Base-by-base conservation (phyloP, 1,284 basidiomycete species). In the Cutaneotrichosporon arboriforme region DNA sequence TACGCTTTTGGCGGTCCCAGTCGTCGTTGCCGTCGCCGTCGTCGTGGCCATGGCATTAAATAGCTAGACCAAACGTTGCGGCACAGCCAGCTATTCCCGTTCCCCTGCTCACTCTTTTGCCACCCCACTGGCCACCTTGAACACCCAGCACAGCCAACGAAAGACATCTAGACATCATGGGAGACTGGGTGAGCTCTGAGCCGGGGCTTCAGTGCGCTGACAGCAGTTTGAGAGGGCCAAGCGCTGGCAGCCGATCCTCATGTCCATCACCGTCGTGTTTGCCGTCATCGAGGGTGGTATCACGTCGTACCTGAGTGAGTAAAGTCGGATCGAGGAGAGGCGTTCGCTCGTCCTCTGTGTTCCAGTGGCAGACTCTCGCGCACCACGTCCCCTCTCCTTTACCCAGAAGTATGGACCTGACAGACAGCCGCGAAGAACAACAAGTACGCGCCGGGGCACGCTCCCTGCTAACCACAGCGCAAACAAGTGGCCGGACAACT, bases 281-380 rank as follows among this genome's bases (percentile, higher is more conserved):
- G 68, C 67, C 46, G 34, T 74, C 51, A 69, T 76, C 47, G 72
- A 73, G 45, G 72, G 67, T 22, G 63, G 57, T 52, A 67, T 72
- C 59, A 74, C 74, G 20, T 55, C 70, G 20, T 73, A 59, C 62
- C 56, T 54, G 26, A 38, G 23, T 42, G 22, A 42, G 41, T 42
- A 4, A 14, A 37, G n/a, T n/a, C n/a, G n/a, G n/a, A n/a, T n/a
- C n/a, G n/a, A n/a, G n/a, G n/a, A n/a, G n/a, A n/a, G n/a, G n/a
- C n/a, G n/a, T n/a, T n/a, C n/a, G n/a, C n/a, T n/a, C n/a, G n/a
- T n/a, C n/a, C n/a, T n/a, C n/a, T n/a, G n/a, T n/a, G n/a, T n/a
- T n/a, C n/a, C n/a, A n/a, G n/a, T n/a, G n/a, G n/a, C n/a, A n/a
- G n/a, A n/a, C n/a, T n/a, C n/a, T n/a, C n/a, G n/a, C n/a, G n/a